Base-by-base conservation (phyloP, 345 rosid species). In the Eucalyptus tenuipes region DNA sequence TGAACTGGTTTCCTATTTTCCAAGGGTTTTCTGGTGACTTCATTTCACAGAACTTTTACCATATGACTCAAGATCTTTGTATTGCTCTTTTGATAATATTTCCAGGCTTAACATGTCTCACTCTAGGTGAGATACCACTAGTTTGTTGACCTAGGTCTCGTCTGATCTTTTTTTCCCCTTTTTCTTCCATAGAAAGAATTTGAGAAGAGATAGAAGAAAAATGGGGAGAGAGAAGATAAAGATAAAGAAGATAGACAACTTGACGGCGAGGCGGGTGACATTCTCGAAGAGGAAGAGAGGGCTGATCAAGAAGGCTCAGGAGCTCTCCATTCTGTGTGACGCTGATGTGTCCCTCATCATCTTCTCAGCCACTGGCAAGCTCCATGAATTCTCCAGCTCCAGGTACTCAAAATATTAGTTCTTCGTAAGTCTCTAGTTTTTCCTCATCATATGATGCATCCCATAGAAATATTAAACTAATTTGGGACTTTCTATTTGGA, bases 301-400 rank as follows among this genome's bases (percentile, higher is more conserved):
- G 22, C 92, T 94, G 49, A 89, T 93, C 89, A 94, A 93, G 91
- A 94, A 94, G 91, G 95, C 94, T 49, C 90, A 90, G 84, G 95
- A 94, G 92, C 95, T 94, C 57, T 93, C 40, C 40, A 94, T 93
- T 85, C 93, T 93, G 27, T 93, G 95, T 14, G 94, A 94, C 89
- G 96, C 95, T 25, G 94, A 93, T 64, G 93, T 92, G 88, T 94
- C 93, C 82, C 88, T 94, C 87, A 90, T 94, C 88, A 85, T 94
- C 68, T 94, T 93, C 92, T 94, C 96, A 2, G 92, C 96, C 50
- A 92, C 94, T 25, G 93, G 96, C 86, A 94, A 94, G 90, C 93
- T 93, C 84, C 93, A 93, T 57, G 93, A 93, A 87, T 92, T 50
- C 61, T 90, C 92, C 42, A 93, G 93, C 94, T 91, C 96, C 90